Evolutionary conservation across 2,329 filamentous ascomycete species (phyloP).

Genomic region (Colletotrichum neosansevieriae): DNA sequence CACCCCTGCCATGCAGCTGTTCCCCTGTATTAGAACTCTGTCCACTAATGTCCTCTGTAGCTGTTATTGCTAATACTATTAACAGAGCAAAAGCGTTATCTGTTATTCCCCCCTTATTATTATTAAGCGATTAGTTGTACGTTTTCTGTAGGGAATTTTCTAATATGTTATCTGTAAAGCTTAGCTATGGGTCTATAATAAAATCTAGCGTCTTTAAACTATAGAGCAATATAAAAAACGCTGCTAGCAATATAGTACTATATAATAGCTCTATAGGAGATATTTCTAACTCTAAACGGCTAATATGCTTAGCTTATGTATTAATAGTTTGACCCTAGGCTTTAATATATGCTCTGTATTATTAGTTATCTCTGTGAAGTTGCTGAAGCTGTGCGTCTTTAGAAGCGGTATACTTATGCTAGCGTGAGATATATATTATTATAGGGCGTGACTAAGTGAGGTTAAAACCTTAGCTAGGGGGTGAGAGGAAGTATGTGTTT

Average conservation of each 20-base stretch:
- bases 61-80: constrained; percentile 2
- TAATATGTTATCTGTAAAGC: background rate
- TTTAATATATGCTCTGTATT: constrained; percentile 6
- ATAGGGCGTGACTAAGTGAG: too few relatives aligned
- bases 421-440: constrained; percentile 5
- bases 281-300: background rate
- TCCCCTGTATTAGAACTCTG: background rate
- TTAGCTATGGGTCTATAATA: background rate
- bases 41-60: background rate
- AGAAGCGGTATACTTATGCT: constrained; percentile 2
- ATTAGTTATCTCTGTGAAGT: background rate
- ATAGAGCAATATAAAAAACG: constrained; percentile 15
- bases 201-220: background rate
- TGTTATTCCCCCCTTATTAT: background rate
- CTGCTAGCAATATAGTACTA: background rate
- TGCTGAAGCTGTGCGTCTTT: constrained; percentile 15
- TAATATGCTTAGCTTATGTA: constrained; percentile 5
- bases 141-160: background rate
- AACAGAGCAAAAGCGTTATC: constrained; percentile 7
- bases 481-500: too few relatives aligned
- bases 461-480: too few relatives aligned
- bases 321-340: constrained; percentile 10
- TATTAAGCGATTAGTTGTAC: background rate
- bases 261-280: constrained; percentile 13
- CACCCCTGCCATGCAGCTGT: too few relatives aligned